Evolutionary conservation across 768 basidiomycete genomes (phyloP), one percentile per base, ranked within the genome.

Genomic region (Gautieria morchelliformis): DNA sequence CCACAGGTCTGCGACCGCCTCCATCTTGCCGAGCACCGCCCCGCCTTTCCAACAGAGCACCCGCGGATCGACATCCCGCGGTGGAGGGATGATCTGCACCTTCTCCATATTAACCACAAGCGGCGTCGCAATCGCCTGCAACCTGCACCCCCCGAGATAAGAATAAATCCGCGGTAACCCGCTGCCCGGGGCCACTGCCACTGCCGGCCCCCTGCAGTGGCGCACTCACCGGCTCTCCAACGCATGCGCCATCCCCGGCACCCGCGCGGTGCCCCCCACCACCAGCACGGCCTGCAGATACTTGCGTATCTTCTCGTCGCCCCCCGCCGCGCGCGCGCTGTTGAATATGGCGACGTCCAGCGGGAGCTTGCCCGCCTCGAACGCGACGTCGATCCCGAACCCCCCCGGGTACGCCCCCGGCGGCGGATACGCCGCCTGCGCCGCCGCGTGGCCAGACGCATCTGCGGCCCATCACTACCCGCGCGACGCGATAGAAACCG

Each of bases 41-140:
- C 87, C 92, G 10, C 96, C 96, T 69, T 97, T 97, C 96, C 96
- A 99, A 15, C 84, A 84, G 33, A 98, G 78, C 39, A 92, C 84
- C 24, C 83, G 80, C 5, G 91, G 92, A 69, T 98, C 93, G 45
- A 97, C 81, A 59, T 93, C 91, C 67, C 93, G 88, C 1, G 94
- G 93, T 2, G 93, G 87, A n/a, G 93, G 90, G 47, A 98, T 88
- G 58, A 96, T 89, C 62, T 87, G 83, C 7, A 95, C 87, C 63
- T 87, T 89, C 66, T 89, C 86, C 83, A 93, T 90, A 65, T 84
- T 85, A 15, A 80, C 78, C 15, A 90, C 85, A 42, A 94, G 70
- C 5, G 89, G 87, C 9, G 86, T 89, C 10, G 88, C 87, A 55
- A 92, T 91, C 0, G 87, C 90, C 65, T 90, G 87, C 45, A 91